Evolutionary conservation across 495 filamentous ascomycete species (phyloP).

Genomic region (Daldinia caldariorum): DNA sequence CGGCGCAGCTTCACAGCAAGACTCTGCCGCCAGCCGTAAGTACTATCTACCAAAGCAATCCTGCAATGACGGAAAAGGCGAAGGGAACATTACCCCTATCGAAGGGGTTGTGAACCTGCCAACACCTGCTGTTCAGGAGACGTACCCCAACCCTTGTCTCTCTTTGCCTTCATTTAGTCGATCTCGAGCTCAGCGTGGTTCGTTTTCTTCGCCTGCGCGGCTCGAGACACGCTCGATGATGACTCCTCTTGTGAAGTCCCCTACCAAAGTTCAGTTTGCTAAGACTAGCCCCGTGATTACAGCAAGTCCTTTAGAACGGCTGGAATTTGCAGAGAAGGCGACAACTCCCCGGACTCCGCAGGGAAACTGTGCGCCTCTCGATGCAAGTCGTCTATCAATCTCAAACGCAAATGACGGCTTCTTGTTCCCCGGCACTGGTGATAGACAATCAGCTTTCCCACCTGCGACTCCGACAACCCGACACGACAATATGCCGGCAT

Average conservation of each 20-base stretch:
- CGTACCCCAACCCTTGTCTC: constrained; percentile 28
- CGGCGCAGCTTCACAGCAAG: constrained; percentile 28
- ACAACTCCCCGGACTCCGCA: constrained; percentile 80
- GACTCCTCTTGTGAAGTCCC: constrained; percentile 38
- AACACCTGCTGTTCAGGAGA: constrained; percentile 28
- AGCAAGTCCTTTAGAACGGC: constrained; percentile 62
- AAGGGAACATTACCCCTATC: constrained; percentile 7
- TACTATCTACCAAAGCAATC: constrained; percentile 45
- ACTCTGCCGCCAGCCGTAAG: constrained; percentile 55
- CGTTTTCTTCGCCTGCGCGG: constrained; percentile 48
- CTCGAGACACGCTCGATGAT: constrained; percentile 48
- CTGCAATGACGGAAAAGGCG: constrained; percentile 13
- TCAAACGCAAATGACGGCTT: constrained; percentile 61
- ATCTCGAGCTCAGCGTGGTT: constrained; percentile 50
- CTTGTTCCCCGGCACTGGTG: constrained; percentile 40
- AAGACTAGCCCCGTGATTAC: constrained; percentile 56
- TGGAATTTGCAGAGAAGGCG: constrained; percentile 59
- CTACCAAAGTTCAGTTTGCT: constrained; percentile 52
- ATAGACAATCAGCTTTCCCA: constrained; percentile 57
- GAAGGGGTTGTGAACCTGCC: constrained; percentile 31
- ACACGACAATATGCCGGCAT: constrained; percentile 56
- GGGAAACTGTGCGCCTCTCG: constrained; percentile 77
- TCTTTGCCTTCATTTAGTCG: constrained; percentile 50
- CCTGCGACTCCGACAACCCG: constrained; percentile 84
- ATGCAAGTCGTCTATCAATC: constrained; percentile 83